Base-by-base conservation (phyloP, 2,329 filamentous ascomycete genomes). In the Phialemoniopsis sp. region DNA sequence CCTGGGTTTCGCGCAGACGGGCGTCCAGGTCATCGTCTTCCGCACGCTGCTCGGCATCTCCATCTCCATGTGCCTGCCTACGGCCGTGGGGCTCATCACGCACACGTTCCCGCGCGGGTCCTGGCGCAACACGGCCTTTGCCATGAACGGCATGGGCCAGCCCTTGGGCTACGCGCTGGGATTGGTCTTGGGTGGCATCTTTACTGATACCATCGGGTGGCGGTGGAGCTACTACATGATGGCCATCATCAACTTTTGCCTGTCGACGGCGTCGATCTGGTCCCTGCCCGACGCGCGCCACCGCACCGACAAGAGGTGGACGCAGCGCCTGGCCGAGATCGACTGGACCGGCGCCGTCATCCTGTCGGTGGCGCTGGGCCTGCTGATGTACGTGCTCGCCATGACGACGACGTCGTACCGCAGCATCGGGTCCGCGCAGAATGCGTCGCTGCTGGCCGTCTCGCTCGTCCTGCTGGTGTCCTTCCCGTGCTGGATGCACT, bases 401-500 rank as follows among this genome's bases (percentile, higher is more conserved):
- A 5, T 62, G 58, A 54, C n/a, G n/a, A n/a, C n/a, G n/a, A n/a
- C n/a, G n/a, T n/a, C n/a, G n/a, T n/a, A n/a, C n/a, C n/a, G 65
- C 68, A 29, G 62, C 68, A 36, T 58, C 54, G 0, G 57, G 53
- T 1, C 59, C 58, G 36, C 41, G 40, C 1, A 64, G 3, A 74
- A 64, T 28, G 66, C 78, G 13, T 59, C 56, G 0, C 51, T 76
- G 2, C 54, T 82, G 1, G 51, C 58, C 1, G 35, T 70, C 1
- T 66, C 69, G 0, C 42, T 73, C 2, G 44, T 61, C 1, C 44
- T 72, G 3, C 54, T 80, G 1, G 66, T 66, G 0, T 52, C 55
- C 0, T 83, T 83, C 42, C 63, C 73, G 1, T 51, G 68, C 15
- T 82, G 78, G 78, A 71, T 78, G 41, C 57, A 63, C 3, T 59